Percentiles rank a stretch among this genome's conserved stretches.
These are phyloP conservation scores for Allium cepa DNA, from an alignment of 106 monocot species.

Conservation along the genomic window DNA sequence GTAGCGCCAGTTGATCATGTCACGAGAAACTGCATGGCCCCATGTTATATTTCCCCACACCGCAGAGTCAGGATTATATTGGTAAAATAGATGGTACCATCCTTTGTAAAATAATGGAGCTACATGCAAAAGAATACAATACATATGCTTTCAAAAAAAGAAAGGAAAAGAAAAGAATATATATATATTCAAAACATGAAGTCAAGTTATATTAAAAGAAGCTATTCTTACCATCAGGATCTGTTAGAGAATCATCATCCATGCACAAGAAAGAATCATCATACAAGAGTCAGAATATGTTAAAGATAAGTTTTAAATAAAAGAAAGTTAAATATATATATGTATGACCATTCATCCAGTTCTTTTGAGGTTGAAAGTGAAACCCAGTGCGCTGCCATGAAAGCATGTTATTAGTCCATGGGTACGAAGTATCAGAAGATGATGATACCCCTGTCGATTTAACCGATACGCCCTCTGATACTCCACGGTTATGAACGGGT, in stretches of 20 bases:
- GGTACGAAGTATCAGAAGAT: slow-evolving; percentile 6
- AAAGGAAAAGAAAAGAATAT: neutral
- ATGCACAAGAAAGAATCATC: neutral
- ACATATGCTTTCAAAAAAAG: neutral
- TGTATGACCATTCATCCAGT: slow-evolving; percentile 67
- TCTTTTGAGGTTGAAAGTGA: slow-evolving; percentile 54
- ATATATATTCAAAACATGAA: too few relatives aligned
- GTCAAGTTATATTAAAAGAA: too few relatives aligned
- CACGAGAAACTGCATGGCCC: slow-evolving; percentile 59
- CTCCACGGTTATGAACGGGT: neutral
- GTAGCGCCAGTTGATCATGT: slow-evolving; percentile 51
- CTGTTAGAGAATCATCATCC: slow-evolving; percentile 2
- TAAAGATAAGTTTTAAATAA: neutral
- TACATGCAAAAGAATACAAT: neutral
- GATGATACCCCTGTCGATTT: neutral
- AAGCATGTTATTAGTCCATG: slow-evolving; percentile 56
- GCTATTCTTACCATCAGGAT: slow-evolving; percentile 24
- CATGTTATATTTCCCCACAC: slow-evolving; percentile 70
- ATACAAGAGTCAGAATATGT: neutral
- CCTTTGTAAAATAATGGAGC: slow-evolving; percentile 56
- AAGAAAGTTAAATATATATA: neutral
- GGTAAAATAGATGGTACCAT: slow-evolving; percentile 75
- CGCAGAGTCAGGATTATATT: slow-evolving; percentile 49
- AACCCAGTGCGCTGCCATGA: slow-evolving; percentile 57
- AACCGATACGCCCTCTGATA: slow-evolving; percentile 13